Evolutionary conservation across 1,284 basidiomycete genomes (phyloP), one percentile per base, ranked within the genome.

Genomic region (Ceratobasidium sp.): DNA sequence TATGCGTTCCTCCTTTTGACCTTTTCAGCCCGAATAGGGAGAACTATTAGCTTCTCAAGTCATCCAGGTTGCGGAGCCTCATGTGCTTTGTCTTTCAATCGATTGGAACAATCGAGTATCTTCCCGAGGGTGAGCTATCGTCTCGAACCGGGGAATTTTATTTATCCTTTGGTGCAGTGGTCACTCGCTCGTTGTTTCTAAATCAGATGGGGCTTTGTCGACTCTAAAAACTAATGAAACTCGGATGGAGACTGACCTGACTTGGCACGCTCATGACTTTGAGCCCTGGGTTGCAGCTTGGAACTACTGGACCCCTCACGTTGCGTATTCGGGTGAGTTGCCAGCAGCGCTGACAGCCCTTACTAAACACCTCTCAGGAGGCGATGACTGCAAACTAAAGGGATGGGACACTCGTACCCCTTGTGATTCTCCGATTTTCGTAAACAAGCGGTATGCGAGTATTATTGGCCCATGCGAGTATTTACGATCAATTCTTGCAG

Each of bases 271-370:
- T 5, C 97, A 99, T 78, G 94, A 95, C 74, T 90, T 88, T 77
- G 97, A 99, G 79, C 92, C 96, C 0, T 99, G 97, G 97, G 89
- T 95, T 59, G 88, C 90, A 0, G 89, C 92, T 0, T 99, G 93
- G 88, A 88, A 98, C 78, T 90, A 91, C 76, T 95, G 92, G 90
- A 82, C 93, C 73, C 81, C 83, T 0, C 87, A 88, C 76, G 80
- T 91, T 16, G 83, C 96, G 1, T 98, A 94, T 83, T 95, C 94
- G 16, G 96, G 95, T 91, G 73, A 53, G 80, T 74, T 28, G 11
- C 25, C 12, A 54, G 33, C 33, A 46, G 61, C 49, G 51, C 21
- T 12, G 25, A 60, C 56, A 8, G 7, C 23, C 5, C 42, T 46
- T 2, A 12, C 30, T 51, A 51, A 51, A 63, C 40, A 14, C 2